These are phyloP conservation scores for Kuraishia cidri DNA, from an alignment of 805 yeast genomes.

Conservation along the genomic window DNA sequence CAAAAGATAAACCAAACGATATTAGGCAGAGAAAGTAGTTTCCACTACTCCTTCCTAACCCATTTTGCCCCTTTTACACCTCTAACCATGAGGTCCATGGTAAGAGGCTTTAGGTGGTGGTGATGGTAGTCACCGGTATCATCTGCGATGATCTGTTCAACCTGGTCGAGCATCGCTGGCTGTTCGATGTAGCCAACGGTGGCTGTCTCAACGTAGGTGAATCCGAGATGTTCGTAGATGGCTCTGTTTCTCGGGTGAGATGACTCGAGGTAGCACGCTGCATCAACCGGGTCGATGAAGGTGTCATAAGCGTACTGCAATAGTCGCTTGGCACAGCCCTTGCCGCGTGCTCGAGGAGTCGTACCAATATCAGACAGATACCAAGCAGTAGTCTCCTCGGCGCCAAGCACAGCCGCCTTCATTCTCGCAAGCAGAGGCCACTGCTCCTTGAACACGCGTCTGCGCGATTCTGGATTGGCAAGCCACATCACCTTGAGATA, in stretches of 20 bases:
- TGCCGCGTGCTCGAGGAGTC: slow-evolving; percentile 47
- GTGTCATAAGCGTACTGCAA: slow-evolving; percentile 40
- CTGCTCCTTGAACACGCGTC: slow-evolving; percentile 40
- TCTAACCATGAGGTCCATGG: slow-evolving; percentile 28
- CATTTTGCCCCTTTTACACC: slow-evolving; percentile 28
- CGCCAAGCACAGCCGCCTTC: slow-evolving; percentile 32
- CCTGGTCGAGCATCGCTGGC: too few relatives aligned
- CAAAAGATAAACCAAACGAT: too few relatives aligned
- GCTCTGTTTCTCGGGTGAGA: slow-evolving; percentile 44
- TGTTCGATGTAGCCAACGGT: slow-evolving; percentile 21
- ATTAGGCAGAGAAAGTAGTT: too few relatives aligned
- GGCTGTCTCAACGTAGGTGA: slow-evolving; percentile 25
- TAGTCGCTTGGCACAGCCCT: slow-evolving; percentile 45
- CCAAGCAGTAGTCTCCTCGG: slow-evolving; percentile 43
- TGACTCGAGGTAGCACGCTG: slow-evolving; percentile 41
- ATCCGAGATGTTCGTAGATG: slow-evolving; percentile 48
- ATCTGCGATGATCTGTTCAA: slow-evolving; percentile 5
- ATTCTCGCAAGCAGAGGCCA: slow-evolving; percentile 34
- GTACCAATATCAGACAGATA: slow-evolving; percentile 53
- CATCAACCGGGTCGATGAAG: slow-evolving; percentile 24
- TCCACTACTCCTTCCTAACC: too few relatives aligned
- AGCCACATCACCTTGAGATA: slow-evolving; percentile 22
- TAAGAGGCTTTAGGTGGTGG: slow-evolving; percentile 11
- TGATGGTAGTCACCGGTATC: not conserved
- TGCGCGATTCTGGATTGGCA: slow-evolving; percentile 33